These are phyloP conservation scores for Oryza meyeriana DNA, from an alignment of 176 grass and related monocot species.

Conservation along the genomic window DNA sequence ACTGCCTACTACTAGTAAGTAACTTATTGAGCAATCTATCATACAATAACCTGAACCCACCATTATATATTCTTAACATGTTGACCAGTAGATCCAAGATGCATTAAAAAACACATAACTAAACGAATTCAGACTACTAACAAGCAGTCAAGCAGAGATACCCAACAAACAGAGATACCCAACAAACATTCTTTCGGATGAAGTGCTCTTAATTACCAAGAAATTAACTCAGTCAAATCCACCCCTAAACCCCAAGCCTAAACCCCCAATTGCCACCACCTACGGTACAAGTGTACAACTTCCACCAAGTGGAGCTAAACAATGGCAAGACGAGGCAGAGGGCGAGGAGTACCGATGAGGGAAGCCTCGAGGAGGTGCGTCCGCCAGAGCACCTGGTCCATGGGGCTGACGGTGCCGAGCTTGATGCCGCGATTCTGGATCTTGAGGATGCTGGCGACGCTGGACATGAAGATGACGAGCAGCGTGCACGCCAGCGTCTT, in stretches of 20 bases:
- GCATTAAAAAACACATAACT: background rate
- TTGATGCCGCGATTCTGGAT: conserved; percentile 79
- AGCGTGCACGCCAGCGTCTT: conserved; percentile 93
- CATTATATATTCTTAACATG: background rate
- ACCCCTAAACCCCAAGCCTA: background rate
- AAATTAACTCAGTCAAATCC: background rate
- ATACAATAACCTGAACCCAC: background rate
- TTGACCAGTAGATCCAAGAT: background rate
- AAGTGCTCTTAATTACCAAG: background rate
- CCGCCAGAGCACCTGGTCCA: conserved; percentile 98
- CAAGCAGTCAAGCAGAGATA: background rate
- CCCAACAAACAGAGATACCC: background rate
- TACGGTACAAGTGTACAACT: background rate
- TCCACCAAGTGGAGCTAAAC: background rate
- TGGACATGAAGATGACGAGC: conserved; percentile 73
- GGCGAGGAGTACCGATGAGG: conserved; percentile 49
- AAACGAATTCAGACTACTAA: background rate
- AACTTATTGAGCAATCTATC: background rate
- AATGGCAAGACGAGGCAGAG: background rate
- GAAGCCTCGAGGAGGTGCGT: conserved; percentile 93
- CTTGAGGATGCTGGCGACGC: conserved; percentile 70
- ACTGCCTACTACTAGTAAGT: background rate
- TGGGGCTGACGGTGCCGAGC: conserved; percentile 77
- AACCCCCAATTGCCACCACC: background rate
- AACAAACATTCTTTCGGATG: background rate